Evolutionary conservation across 2,329 filamentous ascomycete species (phyloP), one percentile per base, ranked within the genome.

Genomic region (Xylariales sp.): DNA sequence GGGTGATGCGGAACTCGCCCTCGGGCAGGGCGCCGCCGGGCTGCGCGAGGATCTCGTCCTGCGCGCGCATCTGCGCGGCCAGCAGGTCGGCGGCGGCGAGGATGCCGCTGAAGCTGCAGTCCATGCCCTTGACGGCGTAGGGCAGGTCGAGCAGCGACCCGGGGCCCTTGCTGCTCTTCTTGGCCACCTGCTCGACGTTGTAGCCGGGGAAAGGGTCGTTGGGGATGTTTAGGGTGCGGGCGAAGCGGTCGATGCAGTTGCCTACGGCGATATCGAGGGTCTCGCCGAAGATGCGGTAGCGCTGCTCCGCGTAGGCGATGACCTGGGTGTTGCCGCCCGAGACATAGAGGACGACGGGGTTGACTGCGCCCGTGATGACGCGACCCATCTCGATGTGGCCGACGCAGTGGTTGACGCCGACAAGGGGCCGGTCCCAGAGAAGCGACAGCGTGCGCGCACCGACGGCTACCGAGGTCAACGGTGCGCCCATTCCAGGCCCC

Each of bases 381-480:
- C 93, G 78, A 21, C 93, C 93, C 93, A 98, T 98, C 69, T 98
- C 93, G 54, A 98, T 97, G 64, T 98, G 93, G 29, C 93, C 93
- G 33, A 98, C 87, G 63, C 93, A 98, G 66, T 98, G 93, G 65
- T 98, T 98, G 18, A 98, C 93, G 17, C 89, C 91, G 4, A 98
- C 83, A 25, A 98, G 71, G n/a, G 85, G 81, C 62, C 88, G 88
- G 37, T 70, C 74, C 93, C 93, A 98, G 13, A 98, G 74, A 42
- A 95, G 67, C 29, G 80, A 74, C 21, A 97, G 69, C 45, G 86
- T 88, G 43, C 93, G 78, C 15, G 90, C 93, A 2, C 83, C 90
- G 24, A 97, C 70, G 21, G 91, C 91, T 12, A 95, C 88, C 44
- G 83, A 82, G 45, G 90, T 85, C 19, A 98, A 72, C 6, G 93